These are phyloP conservation scores for Pistacia vera DNA, from an alignment of 345 rosid species.

Conservation along the genomic window DNA sequence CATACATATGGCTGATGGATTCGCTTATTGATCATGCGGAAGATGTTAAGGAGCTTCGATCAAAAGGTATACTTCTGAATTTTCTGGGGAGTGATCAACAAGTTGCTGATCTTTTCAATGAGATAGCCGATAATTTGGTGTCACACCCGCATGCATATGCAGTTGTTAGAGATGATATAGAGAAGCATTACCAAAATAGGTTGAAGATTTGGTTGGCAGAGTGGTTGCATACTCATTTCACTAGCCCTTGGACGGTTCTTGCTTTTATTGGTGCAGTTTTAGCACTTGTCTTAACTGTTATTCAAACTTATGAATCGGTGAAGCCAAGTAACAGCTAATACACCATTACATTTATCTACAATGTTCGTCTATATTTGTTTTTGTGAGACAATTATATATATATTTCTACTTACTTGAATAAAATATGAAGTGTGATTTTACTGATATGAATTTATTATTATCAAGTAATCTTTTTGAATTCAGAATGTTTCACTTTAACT, in stretches of 20 bases:
- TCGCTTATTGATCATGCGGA: constrained; percentile 21
- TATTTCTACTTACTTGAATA: too few species aligned
- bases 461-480: too few species aligned
- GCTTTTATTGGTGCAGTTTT: constrained; percentile 11
- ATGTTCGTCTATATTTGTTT: too few species aligned
- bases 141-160: background rate
- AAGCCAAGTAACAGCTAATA: too few species aligned
- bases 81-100: constrained; percentile 19
- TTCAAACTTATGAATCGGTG: background rate
- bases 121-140: constrained; percentile 13
- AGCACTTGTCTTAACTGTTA: background rate
- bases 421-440: too few species aligned
- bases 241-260: constrained; percentile 7
- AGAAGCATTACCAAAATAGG: background rate
- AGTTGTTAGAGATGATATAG: background rate
- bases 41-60: constrained; percentile 21
- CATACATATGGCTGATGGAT: constrained; percentile 23
- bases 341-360: too few species aligned
- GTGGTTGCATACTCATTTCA: background rate
- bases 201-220: constrained; percentile 1
- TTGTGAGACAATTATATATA: too few species aligned
- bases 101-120: constrained; percentile 14
- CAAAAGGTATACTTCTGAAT: constrained; percentile 11
- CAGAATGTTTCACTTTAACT: too few species aligned
- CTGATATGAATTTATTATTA: too few species aligned